Evolutionary conservation across 2,329 filamentous ascomycete genomes (phyloP).

Genomic region (Penicillium verrucosum): DNA sequence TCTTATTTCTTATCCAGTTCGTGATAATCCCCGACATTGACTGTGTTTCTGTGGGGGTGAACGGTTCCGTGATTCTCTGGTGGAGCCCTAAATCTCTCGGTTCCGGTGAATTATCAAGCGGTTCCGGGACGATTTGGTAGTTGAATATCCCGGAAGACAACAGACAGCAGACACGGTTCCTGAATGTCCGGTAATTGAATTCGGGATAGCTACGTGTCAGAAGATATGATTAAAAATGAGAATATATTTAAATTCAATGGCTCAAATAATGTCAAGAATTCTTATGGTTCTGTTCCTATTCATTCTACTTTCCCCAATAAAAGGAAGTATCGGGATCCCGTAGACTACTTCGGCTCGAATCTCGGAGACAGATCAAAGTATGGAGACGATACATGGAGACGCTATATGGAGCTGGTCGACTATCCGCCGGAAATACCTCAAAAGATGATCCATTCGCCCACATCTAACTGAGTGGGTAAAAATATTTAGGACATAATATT

Average conservation of each 20-base stretch:
- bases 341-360: background rate
- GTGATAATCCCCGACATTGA: background rate
- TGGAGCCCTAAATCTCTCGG: background rate
- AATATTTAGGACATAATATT: background rate
- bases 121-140: background rate
- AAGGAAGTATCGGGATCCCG: background rate
- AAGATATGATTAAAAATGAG: background rate
- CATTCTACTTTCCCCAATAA: background rate
- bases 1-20: background rate
- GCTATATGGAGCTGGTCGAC: background rate
- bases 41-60: background rate
- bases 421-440: background rate
- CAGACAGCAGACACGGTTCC: background rate
- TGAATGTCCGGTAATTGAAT: background rate
- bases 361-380: background rate
- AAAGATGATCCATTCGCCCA: background rate
- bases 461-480: background rate
- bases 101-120: constrained; percentile 6
- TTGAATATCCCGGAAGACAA: background rate
- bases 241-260: background rate
- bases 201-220: background rate
- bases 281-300: background rate
- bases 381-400: background rate
- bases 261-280: no score
- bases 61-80: constrained; percentile 1